phyloP scores from a whole-genome alignment of 805 yeast genomes.

The Clavispora vitiphila region DNA sequence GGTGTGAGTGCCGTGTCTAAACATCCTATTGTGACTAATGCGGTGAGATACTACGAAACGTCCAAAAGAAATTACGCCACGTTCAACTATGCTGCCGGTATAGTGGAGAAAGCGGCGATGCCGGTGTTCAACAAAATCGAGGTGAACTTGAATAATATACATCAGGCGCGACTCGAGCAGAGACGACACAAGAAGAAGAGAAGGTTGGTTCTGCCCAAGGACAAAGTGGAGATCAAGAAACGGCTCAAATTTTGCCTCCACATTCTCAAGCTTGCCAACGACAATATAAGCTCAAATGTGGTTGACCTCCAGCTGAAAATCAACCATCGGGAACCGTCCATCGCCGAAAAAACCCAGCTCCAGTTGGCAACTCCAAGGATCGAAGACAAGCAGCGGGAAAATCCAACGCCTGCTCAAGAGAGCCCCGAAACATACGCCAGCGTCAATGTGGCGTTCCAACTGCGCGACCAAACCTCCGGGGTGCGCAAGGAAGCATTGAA shows the following conservation, averaged over 20 bases:
- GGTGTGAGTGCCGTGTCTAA: constrained; percentile 33
- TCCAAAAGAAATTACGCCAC: constrained; percentile 43
- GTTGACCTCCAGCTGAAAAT: constrained; percentile 51
- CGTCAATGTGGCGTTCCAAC: background rate
- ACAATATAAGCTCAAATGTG: constrained; percentile 65
- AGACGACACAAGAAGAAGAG: constrained; percentile 12
- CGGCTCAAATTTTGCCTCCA: constrained; percentile 76
- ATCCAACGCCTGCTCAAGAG: constrained; percentile 1
- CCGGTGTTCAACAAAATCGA: constrained; percentile 50
- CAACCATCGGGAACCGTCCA: constrained; percentile 38
- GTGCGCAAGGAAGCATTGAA: constrained; percentile 23
- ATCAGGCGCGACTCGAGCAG: constrained; percentile 23
- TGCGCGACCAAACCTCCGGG: background rate
- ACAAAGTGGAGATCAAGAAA: constrained; percentile 58
- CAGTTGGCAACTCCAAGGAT: constrained; percentile 1
- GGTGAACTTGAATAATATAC: constrained; percentile 38
- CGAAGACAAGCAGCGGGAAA: background rate
- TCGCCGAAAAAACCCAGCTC: constrained; percentile 16
- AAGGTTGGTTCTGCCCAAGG: constrained; percentile 10
- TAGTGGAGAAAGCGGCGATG: constrained; percentile 51
- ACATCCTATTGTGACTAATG: constrained; percentile 43
- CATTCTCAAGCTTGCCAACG: constrained; percentile 74
- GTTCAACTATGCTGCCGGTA: constrained; percentile 57
- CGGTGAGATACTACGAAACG: constrained; percentile 44
- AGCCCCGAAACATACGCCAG: background rate